Evolutionary conservation across 208 protist genomes (phyloP).

Genomic region (Crithidia fasciculata): DNA sequence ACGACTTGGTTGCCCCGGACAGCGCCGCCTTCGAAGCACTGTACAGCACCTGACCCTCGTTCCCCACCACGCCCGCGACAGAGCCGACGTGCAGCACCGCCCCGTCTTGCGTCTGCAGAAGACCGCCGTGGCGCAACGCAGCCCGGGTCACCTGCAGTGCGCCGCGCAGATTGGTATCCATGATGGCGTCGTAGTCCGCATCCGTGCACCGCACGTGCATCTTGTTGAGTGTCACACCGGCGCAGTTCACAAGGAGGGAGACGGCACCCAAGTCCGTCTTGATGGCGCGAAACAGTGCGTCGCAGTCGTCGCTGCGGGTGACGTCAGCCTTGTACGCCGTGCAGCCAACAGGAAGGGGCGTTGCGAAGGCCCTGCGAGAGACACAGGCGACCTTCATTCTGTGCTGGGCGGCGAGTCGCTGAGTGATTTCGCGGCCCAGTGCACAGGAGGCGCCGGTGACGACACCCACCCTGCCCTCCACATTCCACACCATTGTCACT

Average conservation of each 20-base stretch:
- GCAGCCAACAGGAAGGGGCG: slow-evolving; percentile 47
- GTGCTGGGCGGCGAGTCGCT: slow-evolving; percentile 52
- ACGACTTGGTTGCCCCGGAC: slow-evolving; percentile 79
- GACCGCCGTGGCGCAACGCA: slow-evolving; percentile 78
- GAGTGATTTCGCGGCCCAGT: slow-evolving; percentile 57
- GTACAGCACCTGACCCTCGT: slow-evolving; percentile 92
- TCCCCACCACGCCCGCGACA: slow-evolving; percentile 72
- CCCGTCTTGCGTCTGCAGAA: slow-evolving; percentile 58
- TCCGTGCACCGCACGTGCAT: slow-evolving; percentile 68
- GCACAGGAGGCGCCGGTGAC: slow-evolving; percentile 77
- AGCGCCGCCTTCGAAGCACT: slow-evolving; percentile 91
- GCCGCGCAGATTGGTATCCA: slow-evolving; percentile 82
- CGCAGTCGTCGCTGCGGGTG: slow-evolving; percentile 45
- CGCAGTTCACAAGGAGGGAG: slow-evolving; percentile 80
- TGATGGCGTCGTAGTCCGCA: slow-evolving; percentile 69
- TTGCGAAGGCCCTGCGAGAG: slow-evolving; percentile 46
- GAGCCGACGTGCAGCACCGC: slow-evolving; percentile 85
- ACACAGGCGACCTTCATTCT: slow-evolving; percentile 69
- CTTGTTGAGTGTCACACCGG: slow-evolving; percentile 82
- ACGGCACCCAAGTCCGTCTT: slow-evolving; percentile 48
- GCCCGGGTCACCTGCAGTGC: slow-evolving; percentile 75
- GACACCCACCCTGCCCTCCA: slow-evolving; percentile 67
- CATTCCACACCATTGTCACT: slow-evolving; percentile 53
- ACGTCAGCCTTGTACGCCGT: slow-evolving; percentile 62
- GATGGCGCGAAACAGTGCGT: slow-evolving; percentile 60